Evolutionary conservation across 805 yeast genomes (phyloP), one percentile per base, ranked within the genome.

Genomic region (Yarrowia sp.): DNA sequence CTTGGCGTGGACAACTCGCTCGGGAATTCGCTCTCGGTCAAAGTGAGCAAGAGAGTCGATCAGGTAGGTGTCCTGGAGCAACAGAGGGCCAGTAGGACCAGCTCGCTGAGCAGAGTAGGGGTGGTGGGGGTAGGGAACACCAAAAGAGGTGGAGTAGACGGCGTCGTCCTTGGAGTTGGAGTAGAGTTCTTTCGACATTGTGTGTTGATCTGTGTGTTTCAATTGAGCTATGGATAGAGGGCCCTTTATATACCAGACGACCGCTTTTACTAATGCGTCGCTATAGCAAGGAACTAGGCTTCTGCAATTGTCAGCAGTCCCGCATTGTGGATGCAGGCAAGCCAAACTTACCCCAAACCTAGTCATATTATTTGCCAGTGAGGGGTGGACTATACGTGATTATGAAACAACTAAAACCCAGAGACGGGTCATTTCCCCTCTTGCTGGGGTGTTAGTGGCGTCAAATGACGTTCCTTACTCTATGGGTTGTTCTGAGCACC

Each of bases 1-100:
- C 74, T 90, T 90, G 61, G 97, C 97, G 71, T 90, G 97, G 36
- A 90, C 96, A 63, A 90, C 96, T 76, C 97, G 81, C 77, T 90
- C 96, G 13, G 96, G 96, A 66, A 90, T 87, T 75, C 96, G 80
- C 76, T 90, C 97, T 68, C 96, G 81, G 76, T 88, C 96, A 69
- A 90, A 90, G 74, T 89, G 96, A 19, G 96, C 92, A 63, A 90
- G 75, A 2, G 90, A 81, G 70, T 90, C 96, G 69, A 90, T 80
- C 74, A 90, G 76, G 72, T 85, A 85, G 76, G 87, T 86, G 73
- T 90, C 96, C 73, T 90, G 96, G 69, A 90, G 76, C 64, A 90
- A 76, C 67, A 89, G 75, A 6, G 96, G 96, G 36, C 96, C 96
- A 66, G 84, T 82, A 64, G 84, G 73, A 19, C 93, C 87, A 35